Evolutionary conservation across 2,329 filamentous ascomycete species (phyloP).

Genomic region (Neonectria hederae): DNA sequence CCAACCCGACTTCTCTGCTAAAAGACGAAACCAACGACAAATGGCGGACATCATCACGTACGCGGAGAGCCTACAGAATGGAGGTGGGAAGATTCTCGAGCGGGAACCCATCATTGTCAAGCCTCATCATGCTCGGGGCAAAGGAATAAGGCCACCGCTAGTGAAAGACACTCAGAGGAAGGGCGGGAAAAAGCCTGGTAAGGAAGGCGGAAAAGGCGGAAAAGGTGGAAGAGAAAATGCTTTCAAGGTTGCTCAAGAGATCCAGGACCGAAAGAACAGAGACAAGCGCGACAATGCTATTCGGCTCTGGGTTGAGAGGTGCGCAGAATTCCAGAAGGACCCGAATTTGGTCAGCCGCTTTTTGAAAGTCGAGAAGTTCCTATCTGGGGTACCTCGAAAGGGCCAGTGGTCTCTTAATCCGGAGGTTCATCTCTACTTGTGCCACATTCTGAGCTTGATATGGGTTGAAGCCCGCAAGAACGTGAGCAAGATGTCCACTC

Average conservation of each 20-base stretch:
- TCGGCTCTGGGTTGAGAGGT: slow-evolving; percentile 56
- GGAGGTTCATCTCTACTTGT: slow-evolving; percentile 50
- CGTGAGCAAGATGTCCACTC: not conserved
- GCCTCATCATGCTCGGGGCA: slow-evolving; percentile 13
- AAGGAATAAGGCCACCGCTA: slow-evolving; percentile 12
- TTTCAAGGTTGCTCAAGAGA: slow-evolving; percentile 45
- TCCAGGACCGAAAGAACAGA: slow-evolving; percentile 47
- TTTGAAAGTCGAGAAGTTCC: slow-evolving; percentile 58
- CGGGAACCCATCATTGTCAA: slow-evolving; percentile 70
- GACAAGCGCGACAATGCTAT: slow-evolving; percentile 45
- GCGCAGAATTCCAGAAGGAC: slow-evolving; percentile 58
- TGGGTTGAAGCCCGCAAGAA: slow-evolving; percentile 19
- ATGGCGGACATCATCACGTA: slow-evolving; percentile 76
- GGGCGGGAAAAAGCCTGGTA: slow-evolving; percentile 49
- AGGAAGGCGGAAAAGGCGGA: slow-evolving; percentile 19
- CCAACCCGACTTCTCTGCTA: slow-evolving; percentile 43
- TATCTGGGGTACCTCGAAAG: slow-evolving; percentile 52
- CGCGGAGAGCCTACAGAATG: slow-evolving; percentile 74
- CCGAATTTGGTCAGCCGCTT: slow-evolving; percentile 55
- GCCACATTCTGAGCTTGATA: slow-evolving; percentile 43
- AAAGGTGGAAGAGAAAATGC: slow-evolving; percentile 52
- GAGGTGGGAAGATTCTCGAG: slow-evolving; percentile 68
- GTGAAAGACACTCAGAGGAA: not conserved
- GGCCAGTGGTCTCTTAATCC: slow-evolving; percentile 41
- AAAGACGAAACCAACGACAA: slow-evolving; percentile 67